phyloP scores from a whole-genome alignment of 345 rosid genomes.

The Salix udensis region DNA sequence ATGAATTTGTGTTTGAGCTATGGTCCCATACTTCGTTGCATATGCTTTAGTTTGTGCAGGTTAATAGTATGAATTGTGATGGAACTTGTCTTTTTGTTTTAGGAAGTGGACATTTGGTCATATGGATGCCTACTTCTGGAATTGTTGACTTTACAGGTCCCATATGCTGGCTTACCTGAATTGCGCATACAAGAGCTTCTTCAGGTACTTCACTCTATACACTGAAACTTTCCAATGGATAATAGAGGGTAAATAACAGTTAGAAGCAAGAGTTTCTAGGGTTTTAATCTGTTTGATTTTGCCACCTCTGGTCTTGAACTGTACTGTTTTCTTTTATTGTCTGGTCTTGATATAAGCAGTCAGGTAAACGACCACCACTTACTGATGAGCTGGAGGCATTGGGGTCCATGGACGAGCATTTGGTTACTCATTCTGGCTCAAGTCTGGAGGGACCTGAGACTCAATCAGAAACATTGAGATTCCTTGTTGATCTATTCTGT shows the following conservation, averaged over 20 bases:
- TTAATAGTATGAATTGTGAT: background rate
- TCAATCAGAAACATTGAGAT: slow-evolving; percentile 48
- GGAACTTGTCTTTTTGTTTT: slow-evolving; percentile 23
- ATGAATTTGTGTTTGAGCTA: background rate
- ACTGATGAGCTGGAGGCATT: slow-evolving; percentile 53
- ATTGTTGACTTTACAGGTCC: slow-evolving; percentile 76
- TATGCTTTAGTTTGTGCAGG: background rate
- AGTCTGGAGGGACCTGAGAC: slow-evolving; percentile 36
- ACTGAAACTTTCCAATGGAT: background rate
- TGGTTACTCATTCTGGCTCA: slow-evolving; percentile 24
- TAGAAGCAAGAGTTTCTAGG: background rate
- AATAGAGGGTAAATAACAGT: background rate
- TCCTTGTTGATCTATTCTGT: slow-evolving; percentile 60
- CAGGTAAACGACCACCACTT: slow-evolving; percentile 66
- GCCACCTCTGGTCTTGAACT: slow-evolving; percentile 1
- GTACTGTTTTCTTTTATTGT: background rate
- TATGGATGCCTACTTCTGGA: slow-evolving; percentile 85
- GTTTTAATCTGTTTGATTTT: background rate
- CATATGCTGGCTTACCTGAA: slow-evolving; percentile 58
- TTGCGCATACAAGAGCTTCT: slow-evolving; percentile 62
- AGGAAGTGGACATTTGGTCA: slow-evolving; percentile 99
- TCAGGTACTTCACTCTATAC: slow-evolving; percentile 42
- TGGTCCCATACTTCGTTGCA: background rate
- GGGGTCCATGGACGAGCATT: slow-evolving; percentile 31
- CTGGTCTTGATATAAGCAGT: slow-evolving; percentile 37